Evolutionary conservation across 2,329 filamentous ascomycete genomes (phyloP).

Genomic region (Aureobasidium sp.): DNA sequence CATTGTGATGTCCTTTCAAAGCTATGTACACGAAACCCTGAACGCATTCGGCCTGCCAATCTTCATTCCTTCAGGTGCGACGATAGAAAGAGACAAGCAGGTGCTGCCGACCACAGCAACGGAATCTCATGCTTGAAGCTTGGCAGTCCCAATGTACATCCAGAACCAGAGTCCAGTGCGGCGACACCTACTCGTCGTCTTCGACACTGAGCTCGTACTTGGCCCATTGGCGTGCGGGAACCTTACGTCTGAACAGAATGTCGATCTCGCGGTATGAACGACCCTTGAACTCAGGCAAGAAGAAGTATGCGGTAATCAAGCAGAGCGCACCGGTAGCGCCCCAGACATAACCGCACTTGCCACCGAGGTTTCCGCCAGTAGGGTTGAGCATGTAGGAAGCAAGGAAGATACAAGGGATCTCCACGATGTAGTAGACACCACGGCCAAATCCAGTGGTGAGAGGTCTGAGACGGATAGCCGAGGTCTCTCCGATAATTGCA

Average conservation of each 20-base stretch:
- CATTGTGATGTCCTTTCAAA: too few relatives aligned
- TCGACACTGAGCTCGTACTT: constrained; percentile 48
- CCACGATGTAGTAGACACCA: constrained; percentile 53
- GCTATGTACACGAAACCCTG: too few relatives aligned
- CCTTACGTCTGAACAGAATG: constrained; percentile 47
- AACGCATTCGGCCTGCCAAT: too few relatives aligned
- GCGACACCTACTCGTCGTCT: constrained; percentile 50
- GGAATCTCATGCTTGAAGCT: too few relatives aligned
- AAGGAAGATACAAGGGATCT: constrained; percentile 60
- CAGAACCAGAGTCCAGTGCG: too few relatives aligned
- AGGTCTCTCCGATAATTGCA: constrained; percentile 61
- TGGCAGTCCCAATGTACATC: too few relatives aligned
- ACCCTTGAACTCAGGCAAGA: constrained; percentile 49
- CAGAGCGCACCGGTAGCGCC: constrained; percentile 50
- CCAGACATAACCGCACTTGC: constrained; percentile 54
- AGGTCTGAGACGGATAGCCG: constrained; percentile 54
- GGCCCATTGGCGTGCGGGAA: constrained; percentile 49
- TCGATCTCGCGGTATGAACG: constrained; percentile 55
- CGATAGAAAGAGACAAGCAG: too few relatives aligned
- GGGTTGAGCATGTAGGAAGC: constrained; percentile 54
- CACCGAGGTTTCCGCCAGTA: constrained; percentile 30
- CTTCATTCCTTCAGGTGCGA: too few relatives aligned
- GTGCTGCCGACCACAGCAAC: too few relatives aligned
- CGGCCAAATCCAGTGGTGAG: constrained; percentile 59
- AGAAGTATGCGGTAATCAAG: constrained; percentile 37